Evolutionary conservation across 208 protist genomes (phyloP).

Genomic region (Acanthamoeba quina): DNA sequence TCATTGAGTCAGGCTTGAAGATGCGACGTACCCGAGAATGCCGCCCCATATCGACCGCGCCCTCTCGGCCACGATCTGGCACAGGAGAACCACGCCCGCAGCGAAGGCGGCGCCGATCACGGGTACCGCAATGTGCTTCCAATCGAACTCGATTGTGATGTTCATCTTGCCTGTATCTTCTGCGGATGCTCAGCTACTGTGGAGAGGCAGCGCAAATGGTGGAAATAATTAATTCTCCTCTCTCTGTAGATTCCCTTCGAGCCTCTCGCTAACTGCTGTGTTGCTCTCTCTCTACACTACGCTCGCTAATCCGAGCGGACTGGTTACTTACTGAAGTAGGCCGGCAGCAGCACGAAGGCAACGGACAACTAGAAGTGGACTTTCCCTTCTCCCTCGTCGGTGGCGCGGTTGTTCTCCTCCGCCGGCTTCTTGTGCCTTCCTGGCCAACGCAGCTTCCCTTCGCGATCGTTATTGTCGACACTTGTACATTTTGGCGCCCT

Average conservation of each 20-base stretch:
- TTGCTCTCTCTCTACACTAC: not conserved
- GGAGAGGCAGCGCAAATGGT: not conserved
- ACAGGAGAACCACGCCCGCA: constrained; percentile 12
- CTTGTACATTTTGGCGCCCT: not conserved
- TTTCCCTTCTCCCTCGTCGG: not conserved
- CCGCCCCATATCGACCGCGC: constrained; percentile 23
- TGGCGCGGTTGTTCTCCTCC: not conserved
- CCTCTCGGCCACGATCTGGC: constrained; percentile 8
- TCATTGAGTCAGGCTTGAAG: not conserved
- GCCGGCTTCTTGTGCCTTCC: not conserved
- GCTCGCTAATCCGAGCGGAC: not conserved
- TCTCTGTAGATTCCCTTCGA: not conserved
- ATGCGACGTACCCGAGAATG: not conserved
- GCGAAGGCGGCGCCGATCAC: constrained; percentile 30
- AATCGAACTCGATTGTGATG: constrained; percentile 47
- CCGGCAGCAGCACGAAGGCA: not conserved
- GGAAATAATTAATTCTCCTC: not conserved
- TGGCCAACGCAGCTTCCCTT: not conserved
- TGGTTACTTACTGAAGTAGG: not conserved
- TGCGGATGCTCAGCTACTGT: not conserved
- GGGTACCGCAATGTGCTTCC: constrained; percentile 24
- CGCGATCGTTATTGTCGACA: not conserved
- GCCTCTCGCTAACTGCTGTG: not conserved
- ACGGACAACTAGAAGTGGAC: not conserved
- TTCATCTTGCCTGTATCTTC: constrained; percentile 16